Evolutionary conservation across 1,284 basidiomycete species (phyloP), one percentile per base, ranked within the genome.

Genomic region (Porogramme epimiltina): DNA sequence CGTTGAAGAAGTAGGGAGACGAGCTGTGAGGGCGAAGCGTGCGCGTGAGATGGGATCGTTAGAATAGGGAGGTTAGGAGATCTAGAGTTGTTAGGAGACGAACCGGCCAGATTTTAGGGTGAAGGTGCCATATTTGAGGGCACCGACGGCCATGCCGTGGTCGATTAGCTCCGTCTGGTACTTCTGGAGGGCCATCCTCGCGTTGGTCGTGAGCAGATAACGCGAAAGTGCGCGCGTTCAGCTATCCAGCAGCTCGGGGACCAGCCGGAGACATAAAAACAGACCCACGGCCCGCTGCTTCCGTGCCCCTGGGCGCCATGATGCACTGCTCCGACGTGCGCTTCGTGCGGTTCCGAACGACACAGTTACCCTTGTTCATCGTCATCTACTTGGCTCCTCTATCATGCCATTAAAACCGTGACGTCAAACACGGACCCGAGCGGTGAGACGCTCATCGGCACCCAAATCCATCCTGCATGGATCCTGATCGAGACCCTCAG

Each of bases 1-100:
- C 93, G 68, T 98, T 98, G 82, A 98, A 95, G 71, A 98, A 98
- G 75, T 98, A 98, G 1, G 96, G 96, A 13, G 95, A 97, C 51
- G 82, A 74, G 34, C 92, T 93, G 68, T 36, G 34, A n/a, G 25
- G 19, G 39, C 8, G 11, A 33, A n/a, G n/a, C n/a, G n/a, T 41
- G 16, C n/a, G 20, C 23, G 42, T 31, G 42, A 4, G 37, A n/a
- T 40, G 36, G 45, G 10, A 5, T 42, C 18, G 24, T 18, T 23
- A 24, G 15, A 9, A 16, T 20, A 16, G 2, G 42, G 1, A 22
- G 22, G 4, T n/a, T 37, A 18, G 13, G 13, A 37, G 10, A 16
- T n/a, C n/a, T n/a, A 37, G 34, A 16, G n/a, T 6, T n/a, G n/a
- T 9, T 5, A 42, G 11, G 40, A 42, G 44, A 75, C 87, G 62